Conservation (phyloP, 2,329 filamentous ascomycete species). For the Endothia cerciana region DNA sequence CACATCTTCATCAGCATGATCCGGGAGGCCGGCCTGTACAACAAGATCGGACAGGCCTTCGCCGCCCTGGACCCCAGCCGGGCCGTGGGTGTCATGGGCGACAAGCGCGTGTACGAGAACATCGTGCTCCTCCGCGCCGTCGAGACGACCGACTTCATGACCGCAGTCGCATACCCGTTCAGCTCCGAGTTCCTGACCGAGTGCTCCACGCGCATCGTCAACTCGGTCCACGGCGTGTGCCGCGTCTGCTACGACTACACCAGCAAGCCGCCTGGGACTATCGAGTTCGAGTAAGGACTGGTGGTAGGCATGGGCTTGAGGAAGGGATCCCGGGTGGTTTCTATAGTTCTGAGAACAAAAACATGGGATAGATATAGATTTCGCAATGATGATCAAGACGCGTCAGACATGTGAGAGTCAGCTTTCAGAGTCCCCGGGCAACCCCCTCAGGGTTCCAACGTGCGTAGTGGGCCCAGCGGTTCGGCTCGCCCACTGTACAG, state of each 20-base stretch:
- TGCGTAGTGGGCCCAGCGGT: background rate
- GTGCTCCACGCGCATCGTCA: conserved; percentile 71
- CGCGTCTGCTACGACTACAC: conserved; percentile 72
- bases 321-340: no score
- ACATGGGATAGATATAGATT: conserved; percentile 11
- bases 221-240: conserved; percentile 74
- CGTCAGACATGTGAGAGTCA: background rate
- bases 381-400: conserved; percentile 14
- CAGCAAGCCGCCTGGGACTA: conserved; percentile 70
- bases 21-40: conserved; percentile 70
- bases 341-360: background rate
- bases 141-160: conserved; percentile 70
- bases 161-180: conserved; percentile 70
- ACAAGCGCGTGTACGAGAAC: conserved; percentile 63
- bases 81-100: conserved; percentile 55
- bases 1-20: conserved; percentile 80
- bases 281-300: conserved; percentile 68
- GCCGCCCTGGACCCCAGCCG: conserved; percentile 49
- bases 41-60: conserved; percentile 58
- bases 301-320: no score
- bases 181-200: conserved; percentile 43
- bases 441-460: background rate
- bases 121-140: conserved; percentile 50
- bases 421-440: background rate
- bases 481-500: conserved; percentile 11